These are phyloP conservation scores for Mortierella hygrophila DNA, from an alignment of 192 early-diverging fungal species.

Conservation along the genomic window DNA sequence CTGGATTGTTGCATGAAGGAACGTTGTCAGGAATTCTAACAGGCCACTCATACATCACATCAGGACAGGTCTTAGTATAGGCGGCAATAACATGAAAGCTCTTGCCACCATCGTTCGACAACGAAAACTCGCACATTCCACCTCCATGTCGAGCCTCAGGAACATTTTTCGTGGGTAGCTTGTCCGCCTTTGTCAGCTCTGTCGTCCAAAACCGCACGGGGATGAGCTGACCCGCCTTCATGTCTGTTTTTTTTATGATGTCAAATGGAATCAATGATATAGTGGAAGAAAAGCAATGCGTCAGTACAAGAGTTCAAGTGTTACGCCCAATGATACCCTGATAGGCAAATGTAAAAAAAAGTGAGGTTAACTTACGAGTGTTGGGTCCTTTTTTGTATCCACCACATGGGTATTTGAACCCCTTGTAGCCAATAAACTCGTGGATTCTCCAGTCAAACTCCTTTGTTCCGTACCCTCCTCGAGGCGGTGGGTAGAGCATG, in stretches of 20 bases:
- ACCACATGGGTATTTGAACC: conserved; percentile 40
- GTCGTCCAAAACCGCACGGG: conserved; percentile 61
- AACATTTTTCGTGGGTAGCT: conserved; percentile 28
- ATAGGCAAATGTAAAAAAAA: neutral
- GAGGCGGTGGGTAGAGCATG: conserved; percentile 31
- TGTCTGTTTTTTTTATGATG: neutral
- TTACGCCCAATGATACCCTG: neutral
- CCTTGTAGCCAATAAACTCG: conserved; percentile 31
- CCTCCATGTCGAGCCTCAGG: conserved; percentile 70
- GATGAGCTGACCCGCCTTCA: conserved; percentile 66
- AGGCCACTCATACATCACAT: conserved; percentile 49
- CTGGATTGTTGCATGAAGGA: conserved; percentile 42
- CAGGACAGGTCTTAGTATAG: conserved; percentile 59
- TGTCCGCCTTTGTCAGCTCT: neutral
- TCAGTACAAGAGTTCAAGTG: no score
- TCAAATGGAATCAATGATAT: neutral
- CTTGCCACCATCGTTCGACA: conserved; percentile 73
- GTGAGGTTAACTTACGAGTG: conserved; percentile 19
- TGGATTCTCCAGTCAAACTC: conserved; percentile 39
- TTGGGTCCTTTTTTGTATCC: conserved; percentile 22
- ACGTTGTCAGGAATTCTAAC: conserved; percentile 56
- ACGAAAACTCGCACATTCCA: conserved; percentile 77
- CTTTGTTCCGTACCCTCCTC: conserved; percentile 32
- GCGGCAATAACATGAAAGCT: conserved; percentile 59
- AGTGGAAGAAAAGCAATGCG: neutral